Conservation (phyloP, 495 filamentous ascomycete species). For the Penicillium macrosclerotiorum region DNA sequence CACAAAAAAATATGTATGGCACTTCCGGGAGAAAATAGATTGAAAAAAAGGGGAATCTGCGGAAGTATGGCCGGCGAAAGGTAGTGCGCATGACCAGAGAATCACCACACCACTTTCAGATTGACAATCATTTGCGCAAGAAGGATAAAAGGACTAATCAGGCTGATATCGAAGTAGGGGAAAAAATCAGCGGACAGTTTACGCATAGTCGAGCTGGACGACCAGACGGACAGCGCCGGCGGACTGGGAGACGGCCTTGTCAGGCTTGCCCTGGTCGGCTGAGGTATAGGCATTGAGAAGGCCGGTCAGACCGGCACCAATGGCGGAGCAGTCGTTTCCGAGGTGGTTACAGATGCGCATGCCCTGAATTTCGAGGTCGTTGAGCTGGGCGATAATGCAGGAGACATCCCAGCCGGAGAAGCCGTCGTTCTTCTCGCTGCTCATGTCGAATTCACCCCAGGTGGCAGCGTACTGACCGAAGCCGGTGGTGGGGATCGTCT, state of each 20-base stretch:
- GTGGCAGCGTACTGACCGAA: constrained; percentile 42
- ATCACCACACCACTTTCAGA: constrained; percentile 7
- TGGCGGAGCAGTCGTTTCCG: constrained; percentile 33
- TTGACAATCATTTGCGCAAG: constrained; percentile 19
- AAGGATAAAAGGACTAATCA: constrained; percentile 4
- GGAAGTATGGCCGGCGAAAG: constrained; percentile 5
- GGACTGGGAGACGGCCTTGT: constrained; percentile 6
- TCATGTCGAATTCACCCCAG: constrained; percentile 57
- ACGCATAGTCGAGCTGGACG: constrained; percentile 34
- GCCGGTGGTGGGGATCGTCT: constrained; percentile 22
- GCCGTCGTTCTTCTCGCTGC: constrained; percentile 43
- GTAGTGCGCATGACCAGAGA: constrained; percentile 10
- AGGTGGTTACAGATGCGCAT: constrained; percentile 42
- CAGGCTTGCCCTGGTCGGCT: constrained; percentile 24
- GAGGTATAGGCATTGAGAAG: constrained; percentile 39
- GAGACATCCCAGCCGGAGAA: constrained; percentile 54
- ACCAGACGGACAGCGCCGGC: constrained; percentile 32
- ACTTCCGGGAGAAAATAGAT: constrained; percentile 1
- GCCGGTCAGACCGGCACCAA: constrained; percentile 22
- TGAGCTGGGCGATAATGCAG: constrained; percentile 44
- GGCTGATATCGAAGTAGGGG: constrained; percentile 7
- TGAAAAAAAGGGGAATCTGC: constrained; percentile 11
- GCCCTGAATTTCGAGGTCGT: constrained; percentile 32
- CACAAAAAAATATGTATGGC: constrained; percentile 22
- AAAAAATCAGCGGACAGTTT: constrained; percentile 2